A percentile compares a stretch with the other conserved stretches of the same genome.
Evolutionary conservation across 2,329 filamentous ascomycete species (phyloP).

Genomic region (Hypomyces rosellus): DNA sequence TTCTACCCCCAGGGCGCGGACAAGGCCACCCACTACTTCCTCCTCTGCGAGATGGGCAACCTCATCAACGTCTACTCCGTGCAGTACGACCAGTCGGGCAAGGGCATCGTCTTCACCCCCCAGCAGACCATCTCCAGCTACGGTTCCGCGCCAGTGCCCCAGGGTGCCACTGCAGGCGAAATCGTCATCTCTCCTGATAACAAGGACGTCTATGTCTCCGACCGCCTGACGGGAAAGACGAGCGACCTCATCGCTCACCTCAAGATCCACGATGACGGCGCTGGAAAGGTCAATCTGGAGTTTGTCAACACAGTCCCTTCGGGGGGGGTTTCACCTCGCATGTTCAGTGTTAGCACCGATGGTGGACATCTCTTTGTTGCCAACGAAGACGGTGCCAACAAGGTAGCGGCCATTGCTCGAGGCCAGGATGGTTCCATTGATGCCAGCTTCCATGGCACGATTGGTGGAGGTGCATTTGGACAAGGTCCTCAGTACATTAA

Average conservation of each 20-base stretch:
- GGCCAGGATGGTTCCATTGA: conserved; percentile 1
- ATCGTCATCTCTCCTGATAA: conserved; percentile 36
- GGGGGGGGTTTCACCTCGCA: conserved; percentile 36
- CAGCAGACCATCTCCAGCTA: conserved; percentile 37
- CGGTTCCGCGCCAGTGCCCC: conserved; percentile 24
- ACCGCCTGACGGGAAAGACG: conserved; percentile 39
- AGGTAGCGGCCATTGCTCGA: conserved; percentile 31
- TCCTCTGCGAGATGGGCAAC: conserved; percentile 43
- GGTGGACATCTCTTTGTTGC: conserved; percentile 37
- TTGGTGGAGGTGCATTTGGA: conserved; percentile 2
- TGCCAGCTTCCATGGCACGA: conserved; percentile 2
- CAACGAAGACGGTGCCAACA: conserved; percentile 38
- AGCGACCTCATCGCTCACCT: conserved; percentile 46
- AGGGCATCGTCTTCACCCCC: conserved; percentile 28
- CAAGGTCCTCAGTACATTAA: conserved; percentile 7
- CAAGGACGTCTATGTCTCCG: conserved; percentile 44
- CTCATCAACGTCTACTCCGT: conserved; percentile 37
- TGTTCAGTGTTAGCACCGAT: conserved; percentile 36
- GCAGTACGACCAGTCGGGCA: conserved; percentile 25
- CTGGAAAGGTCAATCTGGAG: conserved; percentile 23
- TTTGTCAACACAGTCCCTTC: conserved; percentile 29
- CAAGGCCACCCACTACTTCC: conserved; percentile 38
- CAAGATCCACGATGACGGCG: conserved; percentile 23
- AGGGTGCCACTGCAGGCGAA: conserved; percentile 40
- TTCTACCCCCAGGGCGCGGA: conserved; percentile 34